Percentiles rank a stretch among this genome's conserved stretches.
Conservation (phyloP, 768 basidiomycete species). For the Strobilomyces dryophilus region DNA sequence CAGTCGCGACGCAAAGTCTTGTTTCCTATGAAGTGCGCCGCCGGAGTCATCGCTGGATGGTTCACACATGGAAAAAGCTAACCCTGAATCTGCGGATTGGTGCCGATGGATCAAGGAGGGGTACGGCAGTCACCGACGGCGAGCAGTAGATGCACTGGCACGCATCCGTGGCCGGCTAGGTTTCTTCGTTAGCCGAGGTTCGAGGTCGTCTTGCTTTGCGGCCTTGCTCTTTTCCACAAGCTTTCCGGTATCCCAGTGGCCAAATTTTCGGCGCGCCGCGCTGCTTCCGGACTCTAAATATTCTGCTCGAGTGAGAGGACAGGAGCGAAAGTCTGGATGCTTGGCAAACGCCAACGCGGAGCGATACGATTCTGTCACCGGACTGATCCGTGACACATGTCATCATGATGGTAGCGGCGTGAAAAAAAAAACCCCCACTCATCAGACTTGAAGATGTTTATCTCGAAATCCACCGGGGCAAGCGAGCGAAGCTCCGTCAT, state of each 20-base stretch:
- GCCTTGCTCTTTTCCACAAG: slow-evolving; percentile 22
- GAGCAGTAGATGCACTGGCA: slow-evolving; percentile 15
- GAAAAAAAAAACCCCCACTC: slow-evolving; percentile 54
- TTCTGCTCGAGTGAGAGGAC: slow-evolving; percentile 71
- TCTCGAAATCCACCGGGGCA: slow-evolving; percentile 78
- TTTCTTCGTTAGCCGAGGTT: slow-evolving; percentile 25
- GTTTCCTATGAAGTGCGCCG: not conserved
- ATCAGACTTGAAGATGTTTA: slow-evolving; percentile 64
- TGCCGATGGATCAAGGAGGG: slow-evolving; percentile 5
- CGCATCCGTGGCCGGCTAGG: slow-evolving; percentile 27
- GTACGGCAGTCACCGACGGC: slow-evolving; percentile 26
- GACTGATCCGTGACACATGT: slow-evolving; percentile 38
- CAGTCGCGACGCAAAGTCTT: not conserved
- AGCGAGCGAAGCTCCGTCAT: slow-evolving; percentile 69
- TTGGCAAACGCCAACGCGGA: slow-evolving; percentile 57
- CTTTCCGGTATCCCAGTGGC: slow-evolving; percentile 45
- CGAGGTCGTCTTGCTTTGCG: slow-evolving; percentile 18
- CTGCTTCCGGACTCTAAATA: slow-evolving; percentile 81
- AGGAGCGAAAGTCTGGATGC: slow-evolving; percentile 45
- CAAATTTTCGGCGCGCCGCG: slow-evolving; percentile 73
- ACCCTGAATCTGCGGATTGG: slow-evolving; percentile 19
- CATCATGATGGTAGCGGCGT: slow-evolving; percentile 7
- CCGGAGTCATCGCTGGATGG: not conserved
- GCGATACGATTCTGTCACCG: slow-evolving; percentile 61
- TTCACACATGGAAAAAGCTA: slow-evolving; percentile 6